Base-by-base conservation (phyloP, 805 yeast species). In the Myxozyma geophila region DNA sequence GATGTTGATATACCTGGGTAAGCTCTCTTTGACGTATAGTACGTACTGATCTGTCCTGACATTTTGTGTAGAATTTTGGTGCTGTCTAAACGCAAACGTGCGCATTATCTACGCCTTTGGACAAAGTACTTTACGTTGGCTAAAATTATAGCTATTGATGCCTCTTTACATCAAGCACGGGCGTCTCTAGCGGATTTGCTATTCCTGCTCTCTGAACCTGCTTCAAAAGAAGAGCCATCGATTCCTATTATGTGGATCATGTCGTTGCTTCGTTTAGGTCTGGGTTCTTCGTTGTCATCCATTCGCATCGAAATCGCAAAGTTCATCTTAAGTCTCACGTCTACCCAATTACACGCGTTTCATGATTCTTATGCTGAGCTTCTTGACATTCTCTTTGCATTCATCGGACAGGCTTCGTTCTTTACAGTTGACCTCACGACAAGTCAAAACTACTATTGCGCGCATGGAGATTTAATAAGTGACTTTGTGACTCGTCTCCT, bases 131-230 rank as follows among this genome's bases (percentile, higher is more conserved):
- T 85, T 35, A 89, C 96, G 0, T 75, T 92, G 13, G 88, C 84
- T 70, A 97, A 92, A 71, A 88, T 92, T 53, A 76, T 90, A 35
- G 95, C 91, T 0, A 81, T 92, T 46, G 97, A 92, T 73, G 85
- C 97, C 0, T 89, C 97, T 0, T 76, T 90, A 70, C 92, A 92
- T 70, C 97, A 92, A 74, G 85, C 92, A 0, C 56, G 41, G 33
- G 35, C 53, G 15, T 19, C 64, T 35, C 21, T 54, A 21, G 7
- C 54, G 9, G 67, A 59, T 15, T 37, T 60, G 17, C 52, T 39
- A 7, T 33, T 0, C 44, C 57, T 41, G 39, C 61, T 40, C 13
- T 9, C 13, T 56, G 56, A 10, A 51, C 58, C 23, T 7, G 62
- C 9, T 17, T 15, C 48, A 7, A 19, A 7, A 12, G 8, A 49